Conservation (phyloP, 352 stramenopile species). For the Peronospora belbahrii region DNA sequence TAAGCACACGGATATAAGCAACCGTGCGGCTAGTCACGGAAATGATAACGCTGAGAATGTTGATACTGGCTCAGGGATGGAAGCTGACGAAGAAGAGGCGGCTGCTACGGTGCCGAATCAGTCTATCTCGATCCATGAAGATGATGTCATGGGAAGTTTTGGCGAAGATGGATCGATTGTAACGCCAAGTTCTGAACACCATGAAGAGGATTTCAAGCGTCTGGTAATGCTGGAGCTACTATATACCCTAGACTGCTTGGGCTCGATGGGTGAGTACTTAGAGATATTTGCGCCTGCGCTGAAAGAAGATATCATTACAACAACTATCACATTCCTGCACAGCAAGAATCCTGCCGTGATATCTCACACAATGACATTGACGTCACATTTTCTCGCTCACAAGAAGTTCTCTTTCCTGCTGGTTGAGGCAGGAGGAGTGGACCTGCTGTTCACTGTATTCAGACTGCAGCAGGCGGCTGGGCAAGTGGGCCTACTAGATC, state of each 20-base stretch:
- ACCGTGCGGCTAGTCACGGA: constrained; percentile 9
- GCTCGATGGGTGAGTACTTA: constrained; percentile 78
- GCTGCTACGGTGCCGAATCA: constrained; percentile 11
- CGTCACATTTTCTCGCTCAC: constrained; percentile 76
- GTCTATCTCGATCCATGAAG: constrained; percentile 15
- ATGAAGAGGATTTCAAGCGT: constrained; percentile 74
- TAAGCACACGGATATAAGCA: constrained; percentile 35
- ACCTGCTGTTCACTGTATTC: constrained; percentile 57
- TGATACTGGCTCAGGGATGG: constrained; percentile 8
- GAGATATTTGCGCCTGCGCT: constrained; percentile 75
- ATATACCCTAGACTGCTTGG: constrained; percentile 78
- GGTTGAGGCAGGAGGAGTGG: constrained; percentile 64
- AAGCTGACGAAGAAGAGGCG: constrained; percentile 21
- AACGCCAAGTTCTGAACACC: constrained; percentile 31
- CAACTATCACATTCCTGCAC: constrained; percentile 77
- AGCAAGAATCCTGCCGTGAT: constrained; percentile 76
- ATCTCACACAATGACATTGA: constrained; percentile 76
- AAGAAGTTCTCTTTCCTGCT: constrained; percentile 80
- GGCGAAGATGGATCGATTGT: constrained; percentile 20
- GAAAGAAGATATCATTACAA: constrained; percentile 79
- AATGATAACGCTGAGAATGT: constrained; percentile 17
- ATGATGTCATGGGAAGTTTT: constrained; percentile 19
- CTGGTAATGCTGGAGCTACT: constrained; percentile 78
- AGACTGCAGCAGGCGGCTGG: constrained; percentile 48
- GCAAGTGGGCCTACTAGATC: constrained; percentile 56